Conservation (phyloP, 495 filamentous ascomycete genomes). For the Neurospora sublineolata region DNA sequence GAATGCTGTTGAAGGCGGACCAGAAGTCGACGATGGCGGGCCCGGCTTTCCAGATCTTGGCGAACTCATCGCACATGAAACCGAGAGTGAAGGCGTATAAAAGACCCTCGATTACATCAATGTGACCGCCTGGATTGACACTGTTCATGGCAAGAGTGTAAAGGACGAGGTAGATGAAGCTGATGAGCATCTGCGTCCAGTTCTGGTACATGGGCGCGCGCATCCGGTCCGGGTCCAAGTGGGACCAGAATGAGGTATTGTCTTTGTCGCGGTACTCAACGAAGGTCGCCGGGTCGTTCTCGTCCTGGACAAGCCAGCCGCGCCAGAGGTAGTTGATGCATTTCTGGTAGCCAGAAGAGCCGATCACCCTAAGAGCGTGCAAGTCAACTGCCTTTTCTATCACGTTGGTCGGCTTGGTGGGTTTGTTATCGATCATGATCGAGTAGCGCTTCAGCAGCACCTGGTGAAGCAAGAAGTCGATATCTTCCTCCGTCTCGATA, state of each 20-base stretch:
- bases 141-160: constrained; percentile 91
- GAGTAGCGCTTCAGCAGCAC: constrained; percentile 88
- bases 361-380: constrained; percentile 77
- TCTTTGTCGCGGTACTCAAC: constrained; percentile 69
- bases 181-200: constrained; percentile 71
- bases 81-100: constrained; percentile 86
- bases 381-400: constrained; percentile 87
- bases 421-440: constrained; percentile 57
- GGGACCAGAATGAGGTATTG: constrained; percentile 60
- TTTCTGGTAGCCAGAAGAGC: constrained; percentile 85
- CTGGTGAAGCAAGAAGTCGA: constrained; percentile 61
- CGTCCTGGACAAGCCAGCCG: constrained; percentile 92
- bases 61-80: constrained; percentile 78
- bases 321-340: constrained; percentile 87
- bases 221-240: constrained; percentile 91
- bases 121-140: constrained; percentile 61
- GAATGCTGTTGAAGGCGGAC: constrained; percentile 80
- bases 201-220: constrained; percentile 88
- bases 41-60: constrained; percentile 89
- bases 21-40: constrained; percentile 83
- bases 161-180: constrained; percentile 66
- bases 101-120: constrained; percentile 74
- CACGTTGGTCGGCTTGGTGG: constrained; percentile 69
- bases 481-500: constrained; percentile 74
- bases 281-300: constrained; percentile 75